Conservation (phyloP, 2,329 filamentous ascomycete species). For the Calonectria pteridis region DNA sequence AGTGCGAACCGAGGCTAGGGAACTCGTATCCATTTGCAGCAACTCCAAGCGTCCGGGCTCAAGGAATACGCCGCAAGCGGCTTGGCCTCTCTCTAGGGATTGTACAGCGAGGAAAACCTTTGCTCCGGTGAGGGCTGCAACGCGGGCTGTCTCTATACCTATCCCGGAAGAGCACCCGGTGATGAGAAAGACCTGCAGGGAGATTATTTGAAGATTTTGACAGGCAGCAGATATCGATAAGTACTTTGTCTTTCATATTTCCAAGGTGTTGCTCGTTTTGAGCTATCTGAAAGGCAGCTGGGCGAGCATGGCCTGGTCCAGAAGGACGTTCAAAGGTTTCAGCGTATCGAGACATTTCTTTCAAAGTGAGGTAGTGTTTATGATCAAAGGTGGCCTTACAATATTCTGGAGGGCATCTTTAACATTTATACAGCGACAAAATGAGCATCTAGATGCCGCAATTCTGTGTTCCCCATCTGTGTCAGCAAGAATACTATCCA, state of each 20-base stretch:
- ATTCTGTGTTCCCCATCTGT: neutral
- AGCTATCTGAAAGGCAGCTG: neutral
- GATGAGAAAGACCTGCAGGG: neutral
- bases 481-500: neutral
- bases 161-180: neutral
- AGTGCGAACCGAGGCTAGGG: neutral
- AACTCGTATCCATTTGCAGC: neutral
- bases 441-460: neutral
- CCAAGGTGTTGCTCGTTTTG: neutral
- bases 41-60: neutral
- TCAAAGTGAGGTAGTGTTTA: neutral
- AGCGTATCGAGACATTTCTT: neutral
- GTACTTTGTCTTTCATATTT: neutral
- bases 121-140: neutral
- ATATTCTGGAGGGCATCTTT: neutral
- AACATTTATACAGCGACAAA: neutral
- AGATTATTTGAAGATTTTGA: neutral
- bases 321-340: neutral
- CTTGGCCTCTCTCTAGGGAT: neutral
- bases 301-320: neutral
- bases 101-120: neutral
- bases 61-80: neutral
- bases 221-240: fast-evolving
- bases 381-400: neutral
- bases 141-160: neutral